Evolutionary conservation across 208 protist species (phyloP).

Genomic region (Crithidia acanthocephali): DNA sequence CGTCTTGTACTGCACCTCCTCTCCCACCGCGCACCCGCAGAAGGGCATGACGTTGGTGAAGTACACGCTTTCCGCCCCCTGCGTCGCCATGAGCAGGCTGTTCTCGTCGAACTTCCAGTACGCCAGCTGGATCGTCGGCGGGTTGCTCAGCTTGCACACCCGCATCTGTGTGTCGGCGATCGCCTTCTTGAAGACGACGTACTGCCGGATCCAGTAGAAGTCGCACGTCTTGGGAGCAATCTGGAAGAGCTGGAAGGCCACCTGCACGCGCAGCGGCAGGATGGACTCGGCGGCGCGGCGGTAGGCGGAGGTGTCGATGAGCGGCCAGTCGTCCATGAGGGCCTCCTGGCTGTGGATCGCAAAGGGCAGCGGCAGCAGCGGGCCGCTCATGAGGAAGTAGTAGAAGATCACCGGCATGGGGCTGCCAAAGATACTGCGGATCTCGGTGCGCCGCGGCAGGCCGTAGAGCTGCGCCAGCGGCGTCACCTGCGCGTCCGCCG

Average conservation of each 20-base stretch:
- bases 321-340: slow-evolving; percentile 83
- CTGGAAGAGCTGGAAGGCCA: slow-evolving; percentile 70
- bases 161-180: slow-evolving; percentile 33
- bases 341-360: slow-evolving; percentile 61
- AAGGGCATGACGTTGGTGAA: slow-evolving; percentile 69
- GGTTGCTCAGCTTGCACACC: slow-evolving; percentile 46
- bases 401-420: slow-evolving; percentile 65
- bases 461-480: slow-evolving; percentile 51
- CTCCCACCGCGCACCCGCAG: slow-evolving; percentile 37
- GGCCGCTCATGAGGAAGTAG: slow-evolving; percentile 72
- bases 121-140: slow-evolving; percentile 64
- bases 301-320: slow-evolving; percentile 79
- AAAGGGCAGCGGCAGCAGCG: slow-evolving; percentile 66
- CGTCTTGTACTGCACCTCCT: slow-evolving; percentile 31
- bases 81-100: slow-evolving; percentile 19
- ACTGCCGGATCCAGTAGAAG: slow-evolving; percentile 71
- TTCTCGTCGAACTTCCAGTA: slow-evolving; percentile 54
- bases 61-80: slow-evolving; percentile 41
- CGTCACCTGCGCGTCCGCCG: slow-evolving; percentile 28
- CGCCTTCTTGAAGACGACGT: slow-evolving; percentile 45
- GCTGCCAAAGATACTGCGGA: slow-evolving; percentile 53
- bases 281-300: slow-evolving; percentile 72
- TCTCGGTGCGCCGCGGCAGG: slow-evolving; percentile 20
- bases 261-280: slow-evolving; percentile 80
- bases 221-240: slow-evolving; percentile 18